These are phyloP conservation scores for Vicia faba DNA, from an alignment of 306 rosid species.

Conservation along the genomic window DNA sequence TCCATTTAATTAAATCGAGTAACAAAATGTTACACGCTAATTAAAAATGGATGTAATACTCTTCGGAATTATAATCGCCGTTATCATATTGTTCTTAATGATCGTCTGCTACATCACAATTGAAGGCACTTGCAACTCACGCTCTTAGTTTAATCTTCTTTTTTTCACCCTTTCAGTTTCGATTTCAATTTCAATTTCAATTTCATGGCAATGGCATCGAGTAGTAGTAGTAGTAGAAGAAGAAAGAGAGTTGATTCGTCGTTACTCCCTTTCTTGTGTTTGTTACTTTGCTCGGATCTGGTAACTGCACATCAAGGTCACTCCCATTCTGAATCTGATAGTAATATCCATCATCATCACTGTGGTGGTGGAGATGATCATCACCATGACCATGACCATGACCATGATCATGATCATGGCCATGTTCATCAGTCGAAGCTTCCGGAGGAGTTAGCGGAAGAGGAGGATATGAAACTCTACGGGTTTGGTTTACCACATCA, in stretches of 20 bases:
- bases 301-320: conserved; percentile 44
- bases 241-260: conserved; percentile 6
- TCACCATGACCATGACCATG: conserved; percentile 30
- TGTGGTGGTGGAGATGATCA: conserved; percentile 37
- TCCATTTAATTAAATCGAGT: neutral
- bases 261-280: conserved; percentile 17
- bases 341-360: conserved; percentile 36
- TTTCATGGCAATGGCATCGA: conserved; percentile 40
- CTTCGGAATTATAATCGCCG: conserved; percentile 77
- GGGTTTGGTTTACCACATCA: conserved; percentile 61
- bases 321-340: conserved; percentile 38
- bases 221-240: conserved; percentile 22
- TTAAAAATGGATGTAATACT: conserved; percentile 59
- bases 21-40: neutral
- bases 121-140: conserved; percentile 74
- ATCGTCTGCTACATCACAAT: conserved; percentile 75
- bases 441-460: conserved; percentile 95
- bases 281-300: conserved; percentile 58
- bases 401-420: conserved; percentile 19
- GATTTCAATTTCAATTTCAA: neutral
- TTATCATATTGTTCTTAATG: conserved; percentile 68
- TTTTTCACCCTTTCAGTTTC: neutral
- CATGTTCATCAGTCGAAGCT: conserved; percentile 44
- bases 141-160: conserved; percentile 28
- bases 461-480: conserved; percentile 83